Evolutionary conservation across 1,284 basidiomycete genomes (phyloP), one percentile per base, ranked within the genome.

Genomic region (Cryptococcus hybrid): DNA sequence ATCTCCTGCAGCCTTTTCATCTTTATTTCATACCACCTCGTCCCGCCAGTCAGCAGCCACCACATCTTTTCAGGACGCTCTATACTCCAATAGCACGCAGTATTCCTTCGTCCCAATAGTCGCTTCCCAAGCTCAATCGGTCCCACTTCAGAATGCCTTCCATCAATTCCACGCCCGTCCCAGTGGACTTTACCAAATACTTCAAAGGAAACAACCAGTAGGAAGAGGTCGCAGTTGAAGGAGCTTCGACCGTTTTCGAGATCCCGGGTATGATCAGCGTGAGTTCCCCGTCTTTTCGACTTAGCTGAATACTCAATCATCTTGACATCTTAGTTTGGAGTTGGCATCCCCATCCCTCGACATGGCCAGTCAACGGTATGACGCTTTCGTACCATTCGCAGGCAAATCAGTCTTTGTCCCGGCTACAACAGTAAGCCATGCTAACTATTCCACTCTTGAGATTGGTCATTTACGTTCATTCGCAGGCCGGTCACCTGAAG

Each of bases 281-380:
- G 53, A 57, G 65, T 55, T 8, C n/a, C 30, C 44, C 52, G 35
- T 55, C 13, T n/a, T n/a, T 40, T 15, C 15, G 15, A 12, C 34
- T 35, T 8, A 49, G n/a, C 45, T 37, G 11, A 47, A 51, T 18
- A 11, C 15, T 30, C 11, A 52, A 2, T 30, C n/a, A 13, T 30
- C 9, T 43, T 43, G 40, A 42, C 34, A 13, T 8, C 5, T n/a
- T 51, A 73, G 71, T 69, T 74, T 48, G 70, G 70, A 7, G 64
- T 55, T 11, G 70, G 72, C 11, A 61, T 60, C 36, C 70, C 12
- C 68, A 72, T 49, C 59, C 70, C 8, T 67, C 63, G 11, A 74
- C 70, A 9, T 72, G 65, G 63, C 72, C 72, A 6, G 63, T 72
- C 34, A 69, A 71, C 55, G 70, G 65, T 35, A 72, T 74, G 72